These are phyloP conservation scores for Moesziomyces sp. DNA, from an alignment of 1,284 basidiomycete genomes.

Conservation along the genomic window DNA sequence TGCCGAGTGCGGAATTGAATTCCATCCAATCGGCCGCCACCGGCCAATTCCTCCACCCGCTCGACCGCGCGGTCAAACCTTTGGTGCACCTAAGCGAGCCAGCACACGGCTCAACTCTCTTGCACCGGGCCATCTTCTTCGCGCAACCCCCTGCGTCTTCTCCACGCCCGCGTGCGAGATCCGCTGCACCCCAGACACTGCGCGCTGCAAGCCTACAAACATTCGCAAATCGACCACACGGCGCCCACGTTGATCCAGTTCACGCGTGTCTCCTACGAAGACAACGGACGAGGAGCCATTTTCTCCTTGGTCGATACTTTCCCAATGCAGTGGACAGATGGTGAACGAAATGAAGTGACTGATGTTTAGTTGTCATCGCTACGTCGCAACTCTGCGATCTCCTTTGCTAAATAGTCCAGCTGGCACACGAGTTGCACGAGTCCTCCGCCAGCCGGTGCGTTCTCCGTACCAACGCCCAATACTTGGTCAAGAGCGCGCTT, in stretches of 20 bases:
- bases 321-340: too few relatives aligned
- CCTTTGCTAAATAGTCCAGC: slow-evolving; percentile 9
- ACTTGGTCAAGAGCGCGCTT: slow-evolving; percentile 13
- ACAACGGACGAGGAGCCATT: too few relatives aligned
- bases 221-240: not conserved
- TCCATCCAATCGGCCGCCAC: not conserved
- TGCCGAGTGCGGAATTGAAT: slow-evolving; percentile 2
- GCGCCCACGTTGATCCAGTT: not conserved
- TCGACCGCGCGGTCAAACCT: not conserved
- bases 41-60: not conserved
- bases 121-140: too few relatives aligned
- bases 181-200: not conserved
- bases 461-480: slow-evolving; percentile 10
- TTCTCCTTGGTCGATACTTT: too few relatives aligned
- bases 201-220: not conserved
- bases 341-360: too few relatives aligned
- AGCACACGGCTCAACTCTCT: not conserved
- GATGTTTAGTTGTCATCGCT: not conserved
- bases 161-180: not conserved
- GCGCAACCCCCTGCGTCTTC: too few relatives aligned
- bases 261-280: too few relatives aligned
- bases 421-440: slow-evolving; percentile 12
- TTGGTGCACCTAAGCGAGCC: not conserved
- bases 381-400: slow-evolving; percentile 9
- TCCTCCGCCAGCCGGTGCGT: not conserved